phyloP scores from a whole-genome alignment of 2,329 filamentous ascomycete species.

The Penicillium paneum region DNA sequence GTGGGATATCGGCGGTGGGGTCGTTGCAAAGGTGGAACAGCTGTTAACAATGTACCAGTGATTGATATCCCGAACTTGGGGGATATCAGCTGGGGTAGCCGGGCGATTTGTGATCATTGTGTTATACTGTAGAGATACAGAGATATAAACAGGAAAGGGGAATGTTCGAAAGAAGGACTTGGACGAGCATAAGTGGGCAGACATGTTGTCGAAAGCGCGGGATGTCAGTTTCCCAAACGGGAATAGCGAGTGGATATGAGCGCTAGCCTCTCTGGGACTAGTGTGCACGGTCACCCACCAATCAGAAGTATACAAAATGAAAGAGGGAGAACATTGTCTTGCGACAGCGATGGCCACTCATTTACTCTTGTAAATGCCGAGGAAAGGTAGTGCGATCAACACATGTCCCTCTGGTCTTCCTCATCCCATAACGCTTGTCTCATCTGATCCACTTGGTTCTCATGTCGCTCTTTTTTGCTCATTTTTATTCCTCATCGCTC shows the following conservation, averaged over 20 bases:
- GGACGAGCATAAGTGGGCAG: background rate
- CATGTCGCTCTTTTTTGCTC: background rate
- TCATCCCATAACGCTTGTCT: background rate
- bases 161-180: background rate
- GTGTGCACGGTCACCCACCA: background rate
- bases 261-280: background rate
- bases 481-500: background rate
- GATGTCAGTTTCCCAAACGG: background rate
- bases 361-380: background rate
- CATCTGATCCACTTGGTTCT: background rate
- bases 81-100: constrained; percentile 32
- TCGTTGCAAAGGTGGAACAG: constrained; percentile 32
- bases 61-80: constrained; percentile 35
- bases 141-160: background rate
- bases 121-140: background rate
- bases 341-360: background rate
- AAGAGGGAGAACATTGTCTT: background rate
- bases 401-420: too few relatives aligned
- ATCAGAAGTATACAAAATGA: background rate
- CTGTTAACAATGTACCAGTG: constrained; percentile 39
- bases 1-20: constrained; percentile 28
- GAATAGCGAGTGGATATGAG: background rate
- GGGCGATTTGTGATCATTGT: constrained; percentile 28
- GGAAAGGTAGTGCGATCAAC: background rate
- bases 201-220: background rate